Evolutionary conservation across 2,329 filamentous ascomycete genomes (phyloP).

Genomic region (Alternaria sp.): DNA sequence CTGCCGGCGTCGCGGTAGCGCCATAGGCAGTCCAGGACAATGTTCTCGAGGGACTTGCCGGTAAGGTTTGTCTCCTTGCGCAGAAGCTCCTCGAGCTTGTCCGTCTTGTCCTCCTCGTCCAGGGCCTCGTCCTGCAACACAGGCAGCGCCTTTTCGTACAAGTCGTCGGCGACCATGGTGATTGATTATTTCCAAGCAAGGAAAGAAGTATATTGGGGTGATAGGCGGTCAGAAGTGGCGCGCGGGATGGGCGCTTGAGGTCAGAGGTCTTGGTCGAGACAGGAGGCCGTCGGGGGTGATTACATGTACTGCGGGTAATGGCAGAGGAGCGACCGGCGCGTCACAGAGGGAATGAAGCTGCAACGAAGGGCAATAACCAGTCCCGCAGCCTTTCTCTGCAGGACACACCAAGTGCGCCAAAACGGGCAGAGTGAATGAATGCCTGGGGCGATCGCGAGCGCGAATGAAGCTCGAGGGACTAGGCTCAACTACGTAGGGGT

Average conservation of each 20-base stretch:
- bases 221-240: constrained; percentile 12
- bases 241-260: constrained; percentile 6
- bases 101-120: constrained; percentile 95
- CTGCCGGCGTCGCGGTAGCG: constrained; percentile 71
- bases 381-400: constrained; percentile 30
- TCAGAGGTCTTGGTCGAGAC: constrained; percentile 18
- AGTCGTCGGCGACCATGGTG: constrained; percentile 87
- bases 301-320: constrained; percentile 26
- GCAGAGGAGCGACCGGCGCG: constrained; percentile 32
- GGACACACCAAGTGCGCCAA: constrained; percentile 22
- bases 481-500: constrained; percentile 27
- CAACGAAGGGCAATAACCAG: constrained; percentile 25
- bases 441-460: constrained; percentile 26
- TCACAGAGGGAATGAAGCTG: constrained; percentile 28
- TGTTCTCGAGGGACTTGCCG: constrained; percentile 84
- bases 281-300: constrained; percentile 30
- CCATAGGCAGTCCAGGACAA: constrained; percentile 90
- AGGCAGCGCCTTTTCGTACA: constrained; percentile 90
- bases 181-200: constrained; percentile 42
- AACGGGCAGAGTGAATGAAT: constrained; percentile 28
- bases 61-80: constrained; percentile 78
- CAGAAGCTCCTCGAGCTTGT: constrained; percentile 86
- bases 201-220: constrained; percentile 8
- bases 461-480: constrained; percentile 34
- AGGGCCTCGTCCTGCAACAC: constrained; percentile 82